Evolutionary conservation across 768 basidiomycete genomes (phyloP).

Genomic region (Mycena rosella): DNA sequence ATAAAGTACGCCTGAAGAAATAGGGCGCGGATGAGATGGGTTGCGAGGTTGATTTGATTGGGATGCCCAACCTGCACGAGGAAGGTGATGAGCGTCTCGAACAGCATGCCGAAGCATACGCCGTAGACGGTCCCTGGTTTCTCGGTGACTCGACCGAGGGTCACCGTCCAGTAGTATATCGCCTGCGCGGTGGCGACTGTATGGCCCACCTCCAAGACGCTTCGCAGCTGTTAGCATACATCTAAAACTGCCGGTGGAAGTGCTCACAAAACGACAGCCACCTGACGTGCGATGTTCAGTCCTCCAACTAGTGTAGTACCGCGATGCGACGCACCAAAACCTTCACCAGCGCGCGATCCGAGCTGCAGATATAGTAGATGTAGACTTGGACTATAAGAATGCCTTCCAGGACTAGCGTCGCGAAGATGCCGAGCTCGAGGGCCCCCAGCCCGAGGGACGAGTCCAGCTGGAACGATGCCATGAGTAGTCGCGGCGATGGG

Average conservation of each 20-base stretch:
- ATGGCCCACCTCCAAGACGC: slow-evolving; percentile 24
- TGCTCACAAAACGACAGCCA: slow-evolving; percentile 21
- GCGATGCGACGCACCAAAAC: not conserved
- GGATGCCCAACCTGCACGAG: slow-evolving; percentile 42
- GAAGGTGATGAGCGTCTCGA: slow-evolving; percentile 46
- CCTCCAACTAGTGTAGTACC: no score
- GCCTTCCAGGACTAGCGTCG: slow-evolving; percentile 9
- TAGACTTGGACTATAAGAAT: slow-evolving; percentile 15
- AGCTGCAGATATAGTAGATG: slow-evolving; percentile 16
- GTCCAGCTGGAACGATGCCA: slow-evolving; percentile 15
- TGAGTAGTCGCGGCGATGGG: not conserved
- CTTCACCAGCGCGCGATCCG: slow-evolving; percentile 17
- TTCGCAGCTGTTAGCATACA: not conserved
- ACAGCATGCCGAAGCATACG: slow-evolving; percentile 23
- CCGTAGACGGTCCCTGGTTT: slow-evolving; percentile 21
- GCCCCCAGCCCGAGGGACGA: slow-evolving; percentile 12
- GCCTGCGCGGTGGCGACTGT: slow-evolving; percentile 10
- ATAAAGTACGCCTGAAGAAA: slow-evolving; percentile 44
- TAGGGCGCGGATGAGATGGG: not conserved
- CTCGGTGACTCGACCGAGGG: slow-evolving; percentile 7
- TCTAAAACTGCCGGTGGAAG: not conserved
- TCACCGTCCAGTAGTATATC: slow-evolving; percentile 28
- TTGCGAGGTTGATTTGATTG: not conserved
- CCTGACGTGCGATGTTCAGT: not conserved
- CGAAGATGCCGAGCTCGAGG: slow-evolving; percentile 23